Percentiles rank a stretch among this genome's conserved stretches.
These are phyloP conservation scores for Boletellus sp. DNA, from an alignment of 768 basidiomycete genomes.

Conservation along the genomic window DNA sequence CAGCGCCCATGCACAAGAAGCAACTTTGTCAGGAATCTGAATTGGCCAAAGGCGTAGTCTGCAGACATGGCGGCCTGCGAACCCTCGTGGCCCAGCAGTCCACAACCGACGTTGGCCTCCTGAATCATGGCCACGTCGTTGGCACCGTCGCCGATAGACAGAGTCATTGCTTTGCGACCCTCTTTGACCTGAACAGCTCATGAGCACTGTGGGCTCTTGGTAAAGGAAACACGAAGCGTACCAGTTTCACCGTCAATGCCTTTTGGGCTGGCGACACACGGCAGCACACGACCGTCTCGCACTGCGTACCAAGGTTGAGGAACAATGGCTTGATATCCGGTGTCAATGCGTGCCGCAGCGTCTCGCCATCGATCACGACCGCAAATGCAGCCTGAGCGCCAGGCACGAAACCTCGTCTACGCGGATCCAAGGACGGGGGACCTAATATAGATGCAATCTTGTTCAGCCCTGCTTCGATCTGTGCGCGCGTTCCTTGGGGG, in stretches of 20 bases:
- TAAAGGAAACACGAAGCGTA: slow-evolving; percentile 33
- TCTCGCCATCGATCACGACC: slow-evolving; percentile 95
- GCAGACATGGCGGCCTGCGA: slow-evolving; percentile 99
- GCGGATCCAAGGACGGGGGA: slow-evolving; percentile 59
- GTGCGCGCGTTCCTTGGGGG: slow-evolving; percentile 66
- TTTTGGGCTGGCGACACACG: slow-evolving; percentile 97
- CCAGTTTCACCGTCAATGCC: slow-evolving; percentile 92
- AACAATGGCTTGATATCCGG: slow-evolving; percentile 80
- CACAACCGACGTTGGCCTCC: slow-evolving; percentile 97
- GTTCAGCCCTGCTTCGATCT: slow-evolving; percentile 91
- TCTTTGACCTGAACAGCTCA: slow-evolving; percentile 72
- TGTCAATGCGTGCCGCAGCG: slow-evolving; percentile 75
- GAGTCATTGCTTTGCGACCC: slow-evolving; percentile 91
- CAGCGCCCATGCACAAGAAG: slow-evolving; percentile 93
- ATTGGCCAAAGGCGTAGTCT: slow-evolving; percentile 97
- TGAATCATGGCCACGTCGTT: slow-evolving; percentile 99
- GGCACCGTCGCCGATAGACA: slow-evolving; percentile 95
- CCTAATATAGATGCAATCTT: slow-evolving; percentile 88
- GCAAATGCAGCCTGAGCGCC: slow-evolving; percentile 78
- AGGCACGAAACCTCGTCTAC: slow-evolving; percentile 61
- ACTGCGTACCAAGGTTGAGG: slow-evolving; percentile 90
- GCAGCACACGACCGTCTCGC: slow-evolving; percentile 97
- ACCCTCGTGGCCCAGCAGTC: slow-evolving; percentile 89
- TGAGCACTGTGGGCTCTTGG: background rate
- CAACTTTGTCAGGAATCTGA: slow-evolving; percentile 87